A percentile compares a stretch with the other conserved stretches of the same genome.
Conservation (phyloP, 257 asterid species). For the Solanum chaucha region DNA sequence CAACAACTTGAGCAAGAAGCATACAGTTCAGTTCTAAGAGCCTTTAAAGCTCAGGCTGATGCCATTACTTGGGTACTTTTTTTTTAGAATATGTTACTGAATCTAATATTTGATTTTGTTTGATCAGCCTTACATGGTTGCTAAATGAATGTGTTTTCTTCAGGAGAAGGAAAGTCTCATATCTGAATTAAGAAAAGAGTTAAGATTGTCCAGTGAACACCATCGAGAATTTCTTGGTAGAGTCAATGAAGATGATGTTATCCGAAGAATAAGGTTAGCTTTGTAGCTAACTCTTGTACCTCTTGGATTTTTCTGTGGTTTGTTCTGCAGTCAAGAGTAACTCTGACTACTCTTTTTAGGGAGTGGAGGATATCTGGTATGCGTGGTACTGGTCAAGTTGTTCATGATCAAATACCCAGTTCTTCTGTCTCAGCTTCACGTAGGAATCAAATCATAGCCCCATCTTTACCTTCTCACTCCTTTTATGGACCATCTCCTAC, state of each 20-base stretch:
- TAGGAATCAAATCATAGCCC: neutral
- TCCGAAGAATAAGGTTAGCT: neutral
- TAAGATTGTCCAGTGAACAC: slow-evolving; percentile 76
- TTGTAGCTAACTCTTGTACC: neutral
- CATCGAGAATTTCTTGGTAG: slow-evolving; percentile 68
- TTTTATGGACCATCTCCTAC: neutral
- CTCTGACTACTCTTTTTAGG: neutral
- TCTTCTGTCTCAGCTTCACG: neutral
- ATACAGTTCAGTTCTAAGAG: slow-evolving; percentile 76
- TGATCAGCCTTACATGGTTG: neutral
- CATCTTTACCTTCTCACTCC: neutral
- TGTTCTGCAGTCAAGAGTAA: neutral
- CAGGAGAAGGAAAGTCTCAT: slow-evolving; percentile 66
- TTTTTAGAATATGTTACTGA: neutral
- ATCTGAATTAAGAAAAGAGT: slow-evolving; percentile 79
- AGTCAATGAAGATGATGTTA: slow-evolving; percentile 12
- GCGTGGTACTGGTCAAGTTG: neutral
- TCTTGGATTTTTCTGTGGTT: neutral
- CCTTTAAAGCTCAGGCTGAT: slow-evolving; percentile 93
- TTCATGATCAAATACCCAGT: neutral
- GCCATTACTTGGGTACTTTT: slow-evolving; percentile 23
- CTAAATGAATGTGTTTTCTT: slow-evolving; percentile 13
- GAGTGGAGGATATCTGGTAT: neutral
- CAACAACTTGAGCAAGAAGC: slow-evolving; percentile 97
- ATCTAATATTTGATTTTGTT: neutral